phyloP scores from a whole-genome alignment of 352 stramenopile genomes.

The Globisporangium canariense region DNA sequence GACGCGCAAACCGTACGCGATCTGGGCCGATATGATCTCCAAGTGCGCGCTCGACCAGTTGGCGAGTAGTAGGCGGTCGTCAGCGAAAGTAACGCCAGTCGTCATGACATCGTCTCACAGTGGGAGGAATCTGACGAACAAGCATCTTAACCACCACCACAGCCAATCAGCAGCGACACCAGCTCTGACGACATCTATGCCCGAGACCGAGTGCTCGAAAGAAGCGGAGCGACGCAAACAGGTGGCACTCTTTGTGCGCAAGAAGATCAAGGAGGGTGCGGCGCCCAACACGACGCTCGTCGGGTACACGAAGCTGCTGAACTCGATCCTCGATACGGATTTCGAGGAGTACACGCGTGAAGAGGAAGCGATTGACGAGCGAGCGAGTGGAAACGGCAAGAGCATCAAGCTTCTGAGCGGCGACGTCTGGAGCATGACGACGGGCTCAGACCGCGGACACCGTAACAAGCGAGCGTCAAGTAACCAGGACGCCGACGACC shows the following conservation, averaged over 20 bases:
- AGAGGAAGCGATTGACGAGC: slow-evolving; percentile 11
- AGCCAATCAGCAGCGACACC: background rate
- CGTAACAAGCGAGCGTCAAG: background rate
- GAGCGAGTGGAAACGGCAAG: slow-evolving; percentile 1
- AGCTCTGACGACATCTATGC: background rate
- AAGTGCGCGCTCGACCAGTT: slow-evolving; percentile 47
- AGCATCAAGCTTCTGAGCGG: slow-evolving; percentile 22
- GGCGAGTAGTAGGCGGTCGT: background rate
- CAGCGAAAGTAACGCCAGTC: background rate
- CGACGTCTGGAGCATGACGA: slow-evolving; percentile 3
- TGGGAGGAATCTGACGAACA: background rate
- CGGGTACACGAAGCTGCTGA: slow-evolving; percentile 52
- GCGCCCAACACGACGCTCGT: slow-evolving; percentile 69
- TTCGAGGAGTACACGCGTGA: slow-evolving; percentile 51
- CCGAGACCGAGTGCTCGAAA: slow-evolving; percentile 18
- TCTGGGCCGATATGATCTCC: slow-evolving; percentile 78
- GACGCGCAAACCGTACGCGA: slow-evolving; percentile 72
- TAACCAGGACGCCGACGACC: slow-evolving; percentile 30
- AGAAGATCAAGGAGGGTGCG: slow-evolving; percentile 62
- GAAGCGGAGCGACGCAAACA: slow-evolving; percentile 44
- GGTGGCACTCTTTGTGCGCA: slow-evolving; percentile 54
- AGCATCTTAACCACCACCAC: background rate
- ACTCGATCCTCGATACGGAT: slow-evolving; percentile 65
- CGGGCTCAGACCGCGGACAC: background rate
- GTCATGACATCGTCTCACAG: background rate